Evolutionary conservation across 805 yeast genomes (phyloP).

Genomic region (Metschnikowia gelsemii): DNA sequence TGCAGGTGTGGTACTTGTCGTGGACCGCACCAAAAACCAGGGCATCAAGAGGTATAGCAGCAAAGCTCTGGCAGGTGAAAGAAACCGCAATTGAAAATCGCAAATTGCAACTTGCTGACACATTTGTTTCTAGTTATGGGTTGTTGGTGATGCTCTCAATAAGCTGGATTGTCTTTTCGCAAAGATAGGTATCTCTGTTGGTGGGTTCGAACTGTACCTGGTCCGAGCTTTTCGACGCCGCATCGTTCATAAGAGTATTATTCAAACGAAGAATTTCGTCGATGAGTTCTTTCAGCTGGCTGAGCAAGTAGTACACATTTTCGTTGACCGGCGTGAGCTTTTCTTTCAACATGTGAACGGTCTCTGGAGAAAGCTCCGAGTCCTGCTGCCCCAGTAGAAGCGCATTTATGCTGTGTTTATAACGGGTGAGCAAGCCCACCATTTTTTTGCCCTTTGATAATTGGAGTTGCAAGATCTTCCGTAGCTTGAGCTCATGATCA

Average conservation of each 20-base stretch:
- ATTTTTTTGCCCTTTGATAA: slow-evolving; percentile 40
- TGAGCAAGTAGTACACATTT: slow-evolving; percentile 43
- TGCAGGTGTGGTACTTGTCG: no score
- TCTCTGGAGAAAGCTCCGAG: slow-evolving; percentile 22
- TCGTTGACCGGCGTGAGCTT: slow-evolving; percentile 47
- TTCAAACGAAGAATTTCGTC: slow-evolving; percentile 29
- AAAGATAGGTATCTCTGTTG: slow-evolving; percentile 41
- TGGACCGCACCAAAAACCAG: no score
- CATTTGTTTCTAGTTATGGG: no score
- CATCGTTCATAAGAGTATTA: slow-evolving; percentile 25
- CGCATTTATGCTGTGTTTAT: slow-evolving; percentile 28
- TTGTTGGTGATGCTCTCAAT: neutral
- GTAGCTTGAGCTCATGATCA: slow-evolving; percentile 42
- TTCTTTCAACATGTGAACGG: slow-evolving; percentile 29
- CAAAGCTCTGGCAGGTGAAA: no score
- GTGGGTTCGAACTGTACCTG: slow-evolving; percentile 29
- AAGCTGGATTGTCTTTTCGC: slow-evolving; percentile 33
- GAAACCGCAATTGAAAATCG: no score
- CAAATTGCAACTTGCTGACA: no score
- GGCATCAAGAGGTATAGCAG: no score
- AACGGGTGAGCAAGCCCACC: slow-evolving; percentile 30
- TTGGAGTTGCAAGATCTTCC: slow-evolving; percentile 41
- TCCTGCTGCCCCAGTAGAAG: slow-evolving; percentile 19
- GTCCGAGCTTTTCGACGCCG: slow-evolving; percentile 20
- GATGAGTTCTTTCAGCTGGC: slow-evolving; percentile 43